Evolutionary conservation across 306 rosid species (phyloP), one percentile per base, ranked within the genome.

Genomic region (Citrullus mucosospermus): DNA sequence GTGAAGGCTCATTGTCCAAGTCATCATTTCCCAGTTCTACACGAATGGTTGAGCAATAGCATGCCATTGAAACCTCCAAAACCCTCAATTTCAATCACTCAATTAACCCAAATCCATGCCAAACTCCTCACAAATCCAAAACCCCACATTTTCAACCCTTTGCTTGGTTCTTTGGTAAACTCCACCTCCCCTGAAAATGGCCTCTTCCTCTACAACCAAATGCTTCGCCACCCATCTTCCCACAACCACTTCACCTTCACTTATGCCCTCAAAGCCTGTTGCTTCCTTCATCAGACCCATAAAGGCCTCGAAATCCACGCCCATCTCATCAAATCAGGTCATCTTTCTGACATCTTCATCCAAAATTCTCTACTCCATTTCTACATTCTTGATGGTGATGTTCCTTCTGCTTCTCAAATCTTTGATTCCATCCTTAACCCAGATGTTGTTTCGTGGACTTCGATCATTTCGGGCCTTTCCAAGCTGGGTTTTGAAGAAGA

Each of bases 381-480:
- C 79, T 90, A 91, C 78, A 16, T 88, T 12, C 63, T 77, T 12
- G 70, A 56, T 30, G 61, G 80, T 48, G 93, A 91, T 55, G 54
- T 87, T 53, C 55, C 77, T 16, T 86, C 91, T 0, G 95, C 97
- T 39, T 79, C 83, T 10, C 80, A 8, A n/a, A 67, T 90, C 48
- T 93, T 93, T 50, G 78, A 78, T 15, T 86, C 86, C 12, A 86
- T 85, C 17, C 38, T 85, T 51, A 68, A 22, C 16, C 93, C 89
- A 2, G 87, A 91, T 61, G 97, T 93, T 1, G 93, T 93, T 81
- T 93, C 97, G 6, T 91, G 96, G 95, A 93, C 90, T 41, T 90
- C 91, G 0, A 62, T 90, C 54, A 67, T 93, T 53, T 93, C 91
- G 0, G 98, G 97, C 30, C 87, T 93, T 38, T 80, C 90, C 43